Conservation (phyloP, 306 rosid species). For the Trifolium pratense region DNA sequence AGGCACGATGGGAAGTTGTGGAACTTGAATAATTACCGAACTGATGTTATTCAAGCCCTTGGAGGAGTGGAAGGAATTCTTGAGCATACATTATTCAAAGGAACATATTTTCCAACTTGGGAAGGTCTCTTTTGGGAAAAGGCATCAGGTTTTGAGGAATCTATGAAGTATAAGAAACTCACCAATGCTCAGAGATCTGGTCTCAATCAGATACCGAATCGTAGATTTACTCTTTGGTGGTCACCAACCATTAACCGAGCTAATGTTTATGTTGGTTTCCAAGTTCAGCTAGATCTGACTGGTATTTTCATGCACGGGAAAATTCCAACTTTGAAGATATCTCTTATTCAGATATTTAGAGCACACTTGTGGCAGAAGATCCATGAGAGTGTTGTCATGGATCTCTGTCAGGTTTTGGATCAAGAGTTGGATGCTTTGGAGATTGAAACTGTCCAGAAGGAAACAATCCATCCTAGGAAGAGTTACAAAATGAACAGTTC, state of each 20-base stretch:
- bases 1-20: slow-evolving; percentile 97
- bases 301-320: slow-evolving; percentile 99
- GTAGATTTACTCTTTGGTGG: slow-evolving; percentile 99
- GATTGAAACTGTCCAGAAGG: slow-evolving; percentile 98
- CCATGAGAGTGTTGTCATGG: slow-evolving; percentile 99
- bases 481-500: slow-evolving; percentile 99
- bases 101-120: slow-evolving; percentile 98
- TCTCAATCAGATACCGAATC: slow-evolving; percentile 98
- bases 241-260: slow-evolving; percentile 98
- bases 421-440: slow-evolving; percentile 99
- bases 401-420: slow-evolving; percentile 99
- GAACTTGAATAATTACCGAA: slow-evolving; percentile 96
- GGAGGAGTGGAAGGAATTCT: slow-evolving; percentile 99
- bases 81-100: slow-evolving; percentile 95
- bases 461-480: slow-evolving; percentile 97
- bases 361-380: slow-evolving; percentile 99
- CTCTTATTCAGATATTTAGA: slow-evolving; percentile 94
- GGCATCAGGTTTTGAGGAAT: slow-evolving; percentile 99
- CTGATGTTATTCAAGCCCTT: slow-evolving; percentile 99
- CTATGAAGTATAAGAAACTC: slow-evolving; percentile 98
- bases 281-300: slow-evolving; percentile 97
- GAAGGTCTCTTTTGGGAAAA: slow-evolving; percentile 99
- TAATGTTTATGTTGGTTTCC: slow-evolving; percentile 98
- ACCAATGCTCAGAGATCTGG: slow-evolving; percentile 99
- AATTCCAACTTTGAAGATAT: slow-evolving; percentile 96